Evolutionary conservation across 164 flowering plant species (phyloP), one percentile per base, ranked within the genome.

Genomic region (Annona squamosa): DNA sequence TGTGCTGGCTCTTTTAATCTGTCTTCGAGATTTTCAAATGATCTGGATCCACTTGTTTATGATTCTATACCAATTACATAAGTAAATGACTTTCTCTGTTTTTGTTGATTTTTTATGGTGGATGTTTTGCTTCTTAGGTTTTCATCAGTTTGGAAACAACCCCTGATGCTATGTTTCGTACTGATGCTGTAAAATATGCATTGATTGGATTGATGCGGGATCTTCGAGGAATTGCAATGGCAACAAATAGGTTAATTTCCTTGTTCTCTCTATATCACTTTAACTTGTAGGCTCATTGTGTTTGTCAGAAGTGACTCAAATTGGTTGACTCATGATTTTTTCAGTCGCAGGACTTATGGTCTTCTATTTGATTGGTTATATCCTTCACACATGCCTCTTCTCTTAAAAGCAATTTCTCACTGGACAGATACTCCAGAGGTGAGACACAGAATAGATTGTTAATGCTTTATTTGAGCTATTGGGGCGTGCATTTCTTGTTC

Each of bases 371-470:
- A 96, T 84, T 96, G 99, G 99, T 70, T 96, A 62, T 96, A 96
- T 86, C 99, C 99, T 46, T 85, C 94, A 66, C 97, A 89, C 76
- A 87, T 91, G 91, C 91, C 98, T 47, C 86, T 96, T 81, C 87
- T 96, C 69, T 82, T 96, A 75, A 96, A 84, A 79, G 95, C 91
- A 74, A 84, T 96, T 75, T 84, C 95, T 42, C 92, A 87, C 71
- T 96, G 99, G 97, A 80, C 87, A 19, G 99, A 96, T 71, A 86
- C 92, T 65, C 99, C 99, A 62, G 98, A 93, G 97, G 99, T 96
- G 80, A 64, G 76, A 16, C 42, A 41, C 68, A 57, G 10, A 65
- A 68, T 70, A 26, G 37, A 26, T 18, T 47, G 5, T 48, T 3
- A 43, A 18, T 71, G 17, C 17, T 9, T 52, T 52, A 10, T 13